Conservation (phyloP, 805 yeast species). For the Starmerella stellata region DNA sequence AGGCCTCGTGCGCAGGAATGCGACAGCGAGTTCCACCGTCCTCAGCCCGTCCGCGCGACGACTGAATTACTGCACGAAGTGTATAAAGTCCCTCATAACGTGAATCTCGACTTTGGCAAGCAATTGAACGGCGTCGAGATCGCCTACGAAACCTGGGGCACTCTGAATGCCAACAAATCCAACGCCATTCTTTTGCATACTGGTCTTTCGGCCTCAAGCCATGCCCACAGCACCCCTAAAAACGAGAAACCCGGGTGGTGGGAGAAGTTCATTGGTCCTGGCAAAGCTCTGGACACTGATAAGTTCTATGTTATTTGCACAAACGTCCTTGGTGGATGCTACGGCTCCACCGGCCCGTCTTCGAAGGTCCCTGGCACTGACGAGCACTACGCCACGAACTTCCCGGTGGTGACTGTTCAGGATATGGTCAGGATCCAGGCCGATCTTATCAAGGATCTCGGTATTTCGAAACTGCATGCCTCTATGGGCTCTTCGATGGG, state of each 20-base stretch:
- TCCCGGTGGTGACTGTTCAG: constrained; percentile 67
- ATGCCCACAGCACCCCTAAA: constrained; percentile 61
- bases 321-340: constrained; percentile 85
- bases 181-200: constrained; percentile 75
- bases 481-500: constrained; percentile 89
- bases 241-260: constrained; percentile 81
- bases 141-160: constrained; percentile 93
- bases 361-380: constrained; percentile 53
- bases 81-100: constrained; percentile 27
- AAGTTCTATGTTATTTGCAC: constrained; percentile 74
- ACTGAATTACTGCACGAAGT: constrained; percentile 48
- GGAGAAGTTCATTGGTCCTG: constrained; percentile 86
- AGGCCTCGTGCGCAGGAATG: constrained; percentile 9
- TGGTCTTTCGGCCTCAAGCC: constrained; percentile 84
- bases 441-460: constrained; percentile 43
- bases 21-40: not conserved
- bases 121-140: constrained; percentile 51
- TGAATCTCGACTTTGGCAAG: constrained; percentile 70
- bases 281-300: constrained; percentile 54
- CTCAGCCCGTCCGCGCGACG: constrained; percentile 31
- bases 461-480: constrained; percentile 49
- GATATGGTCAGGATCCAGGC: constrained; percentile 88
- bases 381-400: constrained; percentile 61
- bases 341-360: constrained; percentile 87
- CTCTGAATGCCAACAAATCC: constrained; percentile 38